phyloP scores from a whole-genome alignment of 1,139 yeast genomes.

The Candida sp. region DNA sequence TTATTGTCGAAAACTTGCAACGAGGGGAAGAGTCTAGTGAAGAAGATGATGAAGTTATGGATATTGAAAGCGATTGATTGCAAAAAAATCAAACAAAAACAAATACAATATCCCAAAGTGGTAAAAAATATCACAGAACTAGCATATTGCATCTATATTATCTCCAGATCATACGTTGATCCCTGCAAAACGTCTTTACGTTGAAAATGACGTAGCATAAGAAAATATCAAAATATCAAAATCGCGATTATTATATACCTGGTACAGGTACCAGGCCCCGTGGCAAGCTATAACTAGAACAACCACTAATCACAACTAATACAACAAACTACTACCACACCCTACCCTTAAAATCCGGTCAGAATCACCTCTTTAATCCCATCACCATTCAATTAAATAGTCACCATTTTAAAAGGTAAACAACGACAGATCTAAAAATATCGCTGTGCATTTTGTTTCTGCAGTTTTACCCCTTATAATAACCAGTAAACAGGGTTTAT shows the following conservation, averaged over 20 bases:
- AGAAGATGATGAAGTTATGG: slow-evolving; percentile 61
- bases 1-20: slow-evolving; percentile 39
- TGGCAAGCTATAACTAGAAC: too few species aligned
- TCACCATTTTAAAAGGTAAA: background rate
- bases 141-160: too few species aligned
- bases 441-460: background rate
- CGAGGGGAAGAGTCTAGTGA: slow-evolving; percentile 57
- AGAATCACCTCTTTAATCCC: too few species aligned
- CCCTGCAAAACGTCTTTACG: too few species aligned
- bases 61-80: slow-evolving; percentile 52
- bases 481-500: background rate
- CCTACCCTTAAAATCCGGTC: too few species aligned
- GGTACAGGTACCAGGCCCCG: background rate
- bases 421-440: background rate
- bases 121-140: too few species aligned
- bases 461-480: background rate
- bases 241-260: background rate
- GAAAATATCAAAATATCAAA: background rate
- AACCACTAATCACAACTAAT: too few species aligned
- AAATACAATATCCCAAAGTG: too few species aligned
- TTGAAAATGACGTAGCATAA: too few species aligned
- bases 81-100: background rate
- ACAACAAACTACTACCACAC: background rate
- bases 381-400: too few species aligned
- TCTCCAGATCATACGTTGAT: too few species aligned